These are phyloP conservation scores for Hyparrhenia diplandra DNA, from an alignment of 176 grass and related monocot species.

Conservation along the genomic window DNA sequence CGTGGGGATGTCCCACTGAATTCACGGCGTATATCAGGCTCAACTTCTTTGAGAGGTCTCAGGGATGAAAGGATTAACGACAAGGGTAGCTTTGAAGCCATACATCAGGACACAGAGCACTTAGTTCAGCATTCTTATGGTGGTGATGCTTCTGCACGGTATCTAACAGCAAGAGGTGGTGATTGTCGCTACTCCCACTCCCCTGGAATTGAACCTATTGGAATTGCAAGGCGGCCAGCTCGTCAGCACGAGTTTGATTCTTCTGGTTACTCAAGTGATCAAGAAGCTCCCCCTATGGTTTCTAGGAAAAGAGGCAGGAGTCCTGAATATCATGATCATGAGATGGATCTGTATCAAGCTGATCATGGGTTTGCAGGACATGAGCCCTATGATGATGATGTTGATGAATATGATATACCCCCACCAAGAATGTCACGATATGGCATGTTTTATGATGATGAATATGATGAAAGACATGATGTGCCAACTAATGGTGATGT, in stretches of 20 bases:
- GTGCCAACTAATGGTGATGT: slow-evolving; percentile 30
- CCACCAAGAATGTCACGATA: slow-evolving; percentile 25
- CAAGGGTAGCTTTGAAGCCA: slow-evolving; percentile 18
- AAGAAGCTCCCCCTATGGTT: slow-evolving; percentile 25
- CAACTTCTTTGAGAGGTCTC: slow-evolving; percentile 30
- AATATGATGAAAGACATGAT: slow-evolving; percentile 39
- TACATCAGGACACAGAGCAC: slow-evolving; percentile 19
- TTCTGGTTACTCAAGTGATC: slow-evolving; percentile 41
- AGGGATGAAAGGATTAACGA: slow-evolving; percentile 40
- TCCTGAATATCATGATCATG: slow-evolving; percentile 35
- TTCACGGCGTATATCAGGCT: slow-evolving; percentile 27
- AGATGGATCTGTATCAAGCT: slow-evolving; percentile 24
- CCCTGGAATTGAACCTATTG: slow-evolving; percentile 28
- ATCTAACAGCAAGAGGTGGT: slow-evolving; percentile 26
- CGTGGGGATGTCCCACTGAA: slow-evolving; percentile 41
- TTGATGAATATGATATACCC: slow-evolving; percentile 38
- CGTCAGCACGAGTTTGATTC: slow-evolving; percentile 19
- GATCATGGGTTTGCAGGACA: slow-evolving; percentile 19
- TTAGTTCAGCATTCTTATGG: slow-evolving; percentile 11
- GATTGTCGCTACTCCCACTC: slow-evolving; percentile 23
- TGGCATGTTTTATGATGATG: slow-evolving; percentile 35
- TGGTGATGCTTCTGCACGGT: slow-evolving; percentile 1
- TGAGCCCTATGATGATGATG: slow-evolving; percentile 24
- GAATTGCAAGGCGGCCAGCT: background rate
- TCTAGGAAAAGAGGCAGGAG: slow-evolving; percentile 47